A percentile compares a stretch with the other conserved stretches of the same genome.
Conservation (phyloP, 331 rosid species). For the Prunus yedoensis region DNA sequence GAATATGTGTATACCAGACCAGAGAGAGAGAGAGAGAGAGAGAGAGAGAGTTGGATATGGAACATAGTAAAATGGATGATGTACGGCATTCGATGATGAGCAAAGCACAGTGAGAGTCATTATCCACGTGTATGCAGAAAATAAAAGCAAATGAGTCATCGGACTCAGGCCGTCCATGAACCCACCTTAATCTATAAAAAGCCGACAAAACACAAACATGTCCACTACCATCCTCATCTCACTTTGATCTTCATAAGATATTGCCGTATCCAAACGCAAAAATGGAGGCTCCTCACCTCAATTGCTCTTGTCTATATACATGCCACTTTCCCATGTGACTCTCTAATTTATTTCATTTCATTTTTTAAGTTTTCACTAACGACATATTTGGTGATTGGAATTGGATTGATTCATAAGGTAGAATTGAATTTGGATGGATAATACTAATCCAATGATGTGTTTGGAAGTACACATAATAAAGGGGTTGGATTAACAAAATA, state of each 20-base stretch:
- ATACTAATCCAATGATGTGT: too few species aligned
- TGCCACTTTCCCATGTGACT: background rate
- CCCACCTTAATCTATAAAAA: background rate
- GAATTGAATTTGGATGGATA: too few species aligned
- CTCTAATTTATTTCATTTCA: background rate
- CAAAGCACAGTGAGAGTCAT: slow-evolving; percentile 20
- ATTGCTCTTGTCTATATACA: slow-evolving; percentile 19
- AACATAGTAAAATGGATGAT: background rate
- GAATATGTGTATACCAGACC: background rate
- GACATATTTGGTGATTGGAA: too few species aligned
- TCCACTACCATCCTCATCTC: slow-evolving; percentile 29
- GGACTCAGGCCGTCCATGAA: too few species aligned
- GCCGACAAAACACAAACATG: slow-evolving; percentile 29
- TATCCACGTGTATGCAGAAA: slow-evolving; percentile 24
- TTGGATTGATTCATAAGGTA: too few species aligned
- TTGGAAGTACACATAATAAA: too few species aligned
- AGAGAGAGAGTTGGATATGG: background rate
- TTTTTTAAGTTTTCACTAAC: too few species aligned
- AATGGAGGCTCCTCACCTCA: slow-evolving; percentile 11
- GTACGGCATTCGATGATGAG: background rate
- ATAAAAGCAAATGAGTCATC: background rate
- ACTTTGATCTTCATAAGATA: slow-evolving; percentile 14
- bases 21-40: background rate
- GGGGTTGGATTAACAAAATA: too few species aligned
- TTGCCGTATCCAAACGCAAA: slow-evolving; percentile 11